Evolutionary conservation across 2,329 filamentous ascomycete species (phyloP).

Genomic region (Colletotrichum cuscutae): DNA sequence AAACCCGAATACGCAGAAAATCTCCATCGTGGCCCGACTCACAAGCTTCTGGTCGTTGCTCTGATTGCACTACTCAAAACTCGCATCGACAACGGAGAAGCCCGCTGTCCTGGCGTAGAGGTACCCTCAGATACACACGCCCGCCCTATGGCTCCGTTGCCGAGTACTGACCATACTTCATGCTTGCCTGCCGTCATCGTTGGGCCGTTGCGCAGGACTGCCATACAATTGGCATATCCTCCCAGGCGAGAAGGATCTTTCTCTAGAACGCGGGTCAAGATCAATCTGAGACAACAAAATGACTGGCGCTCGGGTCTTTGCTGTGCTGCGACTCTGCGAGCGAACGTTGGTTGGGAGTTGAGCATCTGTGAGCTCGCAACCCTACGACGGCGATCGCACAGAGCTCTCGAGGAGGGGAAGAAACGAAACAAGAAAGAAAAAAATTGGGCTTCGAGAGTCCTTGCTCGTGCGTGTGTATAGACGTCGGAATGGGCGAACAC

Average conservation of each 20-base stretch:
- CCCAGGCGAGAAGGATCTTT: not conserved
- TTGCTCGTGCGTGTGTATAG: not conserved
- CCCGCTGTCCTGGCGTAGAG: not conserved
- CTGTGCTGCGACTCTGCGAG: not conserved
- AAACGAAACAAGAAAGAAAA: conserved; percentile 5
- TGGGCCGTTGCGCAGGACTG: not conserved
- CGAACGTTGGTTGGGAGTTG: not conserved
- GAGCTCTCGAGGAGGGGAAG: not conserved
- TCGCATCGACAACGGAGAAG: not conserved
- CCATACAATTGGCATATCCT: not conserved
- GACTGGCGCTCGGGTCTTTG: not conserved
- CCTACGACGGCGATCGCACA: not conserved
- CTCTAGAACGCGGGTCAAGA: not conserved
- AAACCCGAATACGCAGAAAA: not conserved
- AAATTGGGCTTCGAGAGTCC: not conserved
- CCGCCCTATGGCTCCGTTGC: not conserved
- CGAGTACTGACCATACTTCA: not conserved
- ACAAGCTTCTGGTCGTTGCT: not conserved
- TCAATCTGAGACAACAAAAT: not conserved
- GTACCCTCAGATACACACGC: not conserved
- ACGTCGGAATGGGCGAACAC: not conserved
- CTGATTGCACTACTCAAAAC: not conserved
- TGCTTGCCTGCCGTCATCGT: not conserved
- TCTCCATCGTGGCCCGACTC: not conserved
- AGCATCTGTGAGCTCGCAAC: not conserved